phyloP scores from a whole-genome alignment of 2,329 filamentous ascomycete genomes.

The Xylaria sp. region DNA sequence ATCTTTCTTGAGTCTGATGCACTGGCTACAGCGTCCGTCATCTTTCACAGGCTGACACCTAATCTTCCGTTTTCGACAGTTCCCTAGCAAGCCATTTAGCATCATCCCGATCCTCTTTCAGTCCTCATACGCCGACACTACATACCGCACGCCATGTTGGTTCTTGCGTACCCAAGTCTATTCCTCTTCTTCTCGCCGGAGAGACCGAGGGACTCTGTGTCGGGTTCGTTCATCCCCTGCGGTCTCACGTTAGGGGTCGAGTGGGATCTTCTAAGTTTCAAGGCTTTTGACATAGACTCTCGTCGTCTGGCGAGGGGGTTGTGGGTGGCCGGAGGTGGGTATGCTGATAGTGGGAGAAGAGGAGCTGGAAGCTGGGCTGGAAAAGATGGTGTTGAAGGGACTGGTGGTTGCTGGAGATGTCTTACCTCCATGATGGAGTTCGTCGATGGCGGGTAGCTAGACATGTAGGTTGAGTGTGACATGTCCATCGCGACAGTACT shows the following conservation, averaged over 20 bases:
- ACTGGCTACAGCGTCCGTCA: conserved; percentile 87
- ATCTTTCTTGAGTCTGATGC: conserved; percentile 92
- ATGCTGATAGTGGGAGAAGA: conserved; percentile 42
- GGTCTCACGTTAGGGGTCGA: conserved; percentile 61
- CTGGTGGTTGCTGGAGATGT: conserved; percentile 39
- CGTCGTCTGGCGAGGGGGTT: conserved; percentile 51
- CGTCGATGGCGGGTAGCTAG: conserved; percentile 44
- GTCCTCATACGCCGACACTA: conserved; percentile 43
- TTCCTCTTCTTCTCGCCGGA: conserved; percentile 74
- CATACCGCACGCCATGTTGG: conserved; percentile 95
- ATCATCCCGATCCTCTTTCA: conserved; percentile 19
- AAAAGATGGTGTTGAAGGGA: conserved; percentile 41
- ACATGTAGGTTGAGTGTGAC: conserved; percentile 53
- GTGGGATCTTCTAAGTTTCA: conserved; percentile 60
- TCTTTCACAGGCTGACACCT: conserved; percentile 82
- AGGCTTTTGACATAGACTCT: conserved; percentile 52
- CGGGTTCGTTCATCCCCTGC: conserved; percentile 52
- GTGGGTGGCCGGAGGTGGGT: conserved; percentile 47
- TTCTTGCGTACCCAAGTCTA: conserved; percentile 94
- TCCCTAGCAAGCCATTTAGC: conserved; percentile 64
- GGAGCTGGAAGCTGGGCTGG: conserved; percentile 46
- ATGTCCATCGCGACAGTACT: conserved; percentile 56
- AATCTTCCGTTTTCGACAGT: conserved; percentile 93
- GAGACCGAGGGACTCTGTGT: conserved; percentile 50
- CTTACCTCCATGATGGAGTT: conserved; percentile 49